Percentiles rank a stretch among this genome's conserved stretches.
These are phyloP conservation scores for Ilex asprella DNA, from an alignment of 257 asterid genomes.

Conservation along the genomic window DNA sequence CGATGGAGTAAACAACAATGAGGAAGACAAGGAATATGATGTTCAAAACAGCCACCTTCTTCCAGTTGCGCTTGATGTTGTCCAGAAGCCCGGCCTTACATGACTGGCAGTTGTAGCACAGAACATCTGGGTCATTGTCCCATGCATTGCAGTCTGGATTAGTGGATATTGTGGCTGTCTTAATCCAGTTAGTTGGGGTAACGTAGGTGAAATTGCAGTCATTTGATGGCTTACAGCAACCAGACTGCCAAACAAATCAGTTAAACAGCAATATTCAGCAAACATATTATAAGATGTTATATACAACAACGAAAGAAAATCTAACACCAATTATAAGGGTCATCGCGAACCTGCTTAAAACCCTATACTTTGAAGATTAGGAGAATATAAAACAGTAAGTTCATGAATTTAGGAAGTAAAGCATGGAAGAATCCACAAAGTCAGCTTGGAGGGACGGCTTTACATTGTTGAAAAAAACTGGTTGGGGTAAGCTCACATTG, in stretches of 20 bases:
- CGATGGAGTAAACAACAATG: conserved; percentile 72
- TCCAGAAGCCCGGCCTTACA: conserved; percentile 95
- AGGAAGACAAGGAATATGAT: conserved; percentile 62
- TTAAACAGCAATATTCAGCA: not conserved
- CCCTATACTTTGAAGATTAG: too few relatives aligned
- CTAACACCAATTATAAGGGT: too few relatives aligned
- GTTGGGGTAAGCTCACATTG: too few relatives aligned
- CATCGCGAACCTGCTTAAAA: too few relatives aligned
- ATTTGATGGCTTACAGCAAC: conserved; percentile 89
- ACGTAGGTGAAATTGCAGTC: conserved; percentile 63
- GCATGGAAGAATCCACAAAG: too few relatives aligned
- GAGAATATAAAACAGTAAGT: too few relatives aligned
- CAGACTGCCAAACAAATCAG: conserved; percentile 46
- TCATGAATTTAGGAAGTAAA: too few relatives aligned
- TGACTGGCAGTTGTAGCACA: conserved; percentile 73
- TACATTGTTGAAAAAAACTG: too few relatives aligned
- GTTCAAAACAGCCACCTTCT: conserved; percentile 68
- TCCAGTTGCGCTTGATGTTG: conserved; percentile 83
- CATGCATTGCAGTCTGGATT: conserved; percentile 61
- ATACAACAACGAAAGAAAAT: too few relatives aligned
- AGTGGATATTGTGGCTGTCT: not conserved
- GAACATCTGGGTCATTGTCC: conserved; percentile 40
- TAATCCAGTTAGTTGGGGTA: conserved; percentile 82
- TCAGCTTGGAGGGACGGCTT: too few relatives aligned
- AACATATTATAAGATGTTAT: not conserved